These are phyloP conservation scores for Sisymbrium altissimum DNA, from an alignment of 345 rosid species.

Conservation along the genomic window DNA sequence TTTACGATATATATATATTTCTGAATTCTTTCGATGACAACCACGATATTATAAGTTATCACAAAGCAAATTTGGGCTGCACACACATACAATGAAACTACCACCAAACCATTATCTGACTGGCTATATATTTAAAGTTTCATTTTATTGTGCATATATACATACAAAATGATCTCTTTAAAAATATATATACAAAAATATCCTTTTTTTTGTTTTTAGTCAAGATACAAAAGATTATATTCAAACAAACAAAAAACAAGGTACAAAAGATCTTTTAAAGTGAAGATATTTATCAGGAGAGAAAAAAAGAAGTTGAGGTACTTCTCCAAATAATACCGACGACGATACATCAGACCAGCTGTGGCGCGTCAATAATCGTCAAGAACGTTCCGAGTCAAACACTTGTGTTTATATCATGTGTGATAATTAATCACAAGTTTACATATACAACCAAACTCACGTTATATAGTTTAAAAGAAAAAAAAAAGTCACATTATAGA, in stretches of 20 bases:
- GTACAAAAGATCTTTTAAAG: not conserved
- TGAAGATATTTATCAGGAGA: not conserved
- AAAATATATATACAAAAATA: too few species aligned
- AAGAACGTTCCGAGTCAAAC: conserved; percentile 5
- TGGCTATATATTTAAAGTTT: not conserved
- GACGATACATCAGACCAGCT: not conserved
- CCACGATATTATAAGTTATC: not conserved
- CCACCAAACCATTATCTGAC: not conserved
- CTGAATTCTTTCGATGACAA: not conserved
- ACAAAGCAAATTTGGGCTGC: not conserved
- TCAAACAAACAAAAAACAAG: too few species aligned
- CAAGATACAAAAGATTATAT: too few species aligned
- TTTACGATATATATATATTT: not conserved
- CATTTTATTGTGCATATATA: not conserved
- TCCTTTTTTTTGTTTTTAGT: too few species aligned
- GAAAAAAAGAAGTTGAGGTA: not conserved
- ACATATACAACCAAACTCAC: not conserved
- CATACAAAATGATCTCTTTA: too few species aligned
- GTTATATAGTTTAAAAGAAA: too few species aligned
- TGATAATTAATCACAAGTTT: not conserved
- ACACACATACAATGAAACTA: too few species aligned
- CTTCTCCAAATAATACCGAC: not conserved
- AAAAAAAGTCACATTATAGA: too few species aligned
- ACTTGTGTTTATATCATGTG: conserved; percentile 11
- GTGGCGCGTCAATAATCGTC: not conserved